Evolutionary conservation across 257 asterid species (phyloP), one percentile per base, ranked within the genome.

Genomic region (Solanum corneliomulleri): DNA sequence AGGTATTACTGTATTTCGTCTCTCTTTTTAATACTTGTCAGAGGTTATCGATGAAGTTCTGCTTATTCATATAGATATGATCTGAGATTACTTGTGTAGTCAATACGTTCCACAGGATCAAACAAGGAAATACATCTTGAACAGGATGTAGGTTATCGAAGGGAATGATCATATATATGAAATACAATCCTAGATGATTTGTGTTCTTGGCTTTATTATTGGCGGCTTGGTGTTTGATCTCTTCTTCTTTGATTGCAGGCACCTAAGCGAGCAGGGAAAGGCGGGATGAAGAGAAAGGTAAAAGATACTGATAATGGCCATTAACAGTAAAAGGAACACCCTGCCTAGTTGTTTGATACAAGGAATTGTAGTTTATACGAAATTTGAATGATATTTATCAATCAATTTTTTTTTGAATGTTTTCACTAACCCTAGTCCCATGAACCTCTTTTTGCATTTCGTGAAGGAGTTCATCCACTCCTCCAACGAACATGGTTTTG

Each of bases 241-340:
- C 39, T 44, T 14, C 7, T 70, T 70, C 71, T 88, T 87, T 87
- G 37, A 75, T 68, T 86, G 83, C 95, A 95, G 99, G 96, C 83
- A 42, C 90, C 93, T 21, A 95, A 89, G 86, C 92, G 92, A 81
- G 83, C 74, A 3, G 88, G 83, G 62, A 92, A 90, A 91, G 93
- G 93, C 68, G 94, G 96, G 82, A 86, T 74, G 90, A 94, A 95
- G 92, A 91, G 95, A 93, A 95, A 92, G 91, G 89, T 93, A 62
- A 89, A 88, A 88, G 94, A 88, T 83, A 76, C 85, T 33, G 91
- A 89, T 81, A 92, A 87, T 52, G 91, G 90, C 82, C 89, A 69
- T 4, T 88, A 84, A 87, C 85, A 85, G 87, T 87, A 85, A 86
- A 90, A 89, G 86, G 88, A 89, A 81, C 89, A 88, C 49, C 78